Evolutionary conservation across 2,329 filamentous ascomycete species (phyloP).

Genomic region (Colletotrichum nymphaeae): DNA sequence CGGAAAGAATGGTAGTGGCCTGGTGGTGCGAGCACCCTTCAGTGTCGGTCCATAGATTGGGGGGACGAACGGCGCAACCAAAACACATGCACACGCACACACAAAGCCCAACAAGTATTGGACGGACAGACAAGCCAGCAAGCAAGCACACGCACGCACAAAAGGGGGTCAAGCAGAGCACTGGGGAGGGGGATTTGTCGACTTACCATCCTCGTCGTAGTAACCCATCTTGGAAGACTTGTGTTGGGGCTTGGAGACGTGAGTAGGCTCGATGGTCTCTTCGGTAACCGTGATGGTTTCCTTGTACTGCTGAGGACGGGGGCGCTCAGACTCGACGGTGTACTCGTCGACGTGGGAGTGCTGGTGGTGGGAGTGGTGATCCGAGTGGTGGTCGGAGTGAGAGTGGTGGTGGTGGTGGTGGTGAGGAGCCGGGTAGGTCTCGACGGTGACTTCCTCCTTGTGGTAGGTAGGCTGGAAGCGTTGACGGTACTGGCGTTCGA

Average conservation of each 20-base stretch:
- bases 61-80: slow-evolving; percentile 34
- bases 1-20: slow-evolving; percentile 71
- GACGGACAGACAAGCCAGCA: slow-evolving; percentile 20
- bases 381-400: slow-evolving; percentile 11
- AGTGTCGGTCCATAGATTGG: slow-evolving; percentile 31
- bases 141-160: background rate
- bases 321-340: slow-evolving; percentile 60
- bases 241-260: slow-evolving; percentile 52
- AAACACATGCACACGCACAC: slow-evolving; percentile 12
- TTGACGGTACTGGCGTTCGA: slow-evolving; percentile 75
- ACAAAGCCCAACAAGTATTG: too few species aligned
- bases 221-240: slow-evolving; percentile 70
- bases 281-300: slow-evolving; percentile 70
- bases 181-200: slow-evolving; percentile 3
- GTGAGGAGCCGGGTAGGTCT: slow-evolving; percentile 51
- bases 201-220: slow-evolving; percentile 72
- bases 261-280: slow-evolving; percentile 72
- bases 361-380: slow-evolving; percentile 56
- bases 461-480: slow-evolving; percentile 65
- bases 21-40: slow-evolving; percentile 42
- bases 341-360: slow-evolving; percentile 52
- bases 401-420: slow-evolving; percentile 39
- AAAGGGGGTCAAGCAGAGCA: background rate
- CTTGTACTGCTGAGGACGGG: slow-evolving; percentile 52
- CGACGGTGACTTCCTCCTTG: slow-evolving; percentile 49